phyloP scores from a whole-genome alignment of 2,329 filamentous ascomycete genomes.

The Ilyonectria mors-panacis region DNA sequence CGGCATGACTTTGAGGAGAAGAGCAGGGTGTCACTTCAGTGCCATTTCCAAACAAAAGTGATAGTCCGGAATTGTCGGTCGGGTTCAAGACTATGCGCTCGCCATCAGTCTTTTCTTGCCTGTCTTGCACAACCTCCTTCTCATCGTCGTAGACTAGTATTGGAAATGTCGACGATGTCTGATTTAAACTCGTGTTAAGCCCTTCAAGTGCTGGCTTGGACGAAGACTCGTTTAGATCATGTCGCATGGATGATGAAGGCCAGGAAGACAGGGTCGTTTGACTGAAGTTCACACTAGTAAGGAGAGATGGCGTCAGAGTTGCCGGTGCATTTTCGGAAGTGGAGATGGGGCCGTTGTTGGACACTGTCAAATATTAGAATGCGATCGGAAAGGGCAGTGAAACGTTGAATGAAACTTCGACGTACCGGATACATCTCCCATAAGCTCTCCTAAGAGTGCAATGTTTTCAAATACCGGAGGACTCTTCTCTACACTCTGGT shows the following conservation, averaged over 20 bases:
- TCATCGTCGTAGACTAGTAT: conserved; percentile 4
- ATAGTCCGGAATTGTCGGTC: conserved; percentile 3
- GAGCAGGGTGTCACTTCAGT: neutral
- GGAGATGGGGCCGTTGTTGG: neutral
- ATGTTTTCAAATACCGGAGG: conserved; percentile 8
- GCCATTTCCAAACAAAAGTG: neutral
- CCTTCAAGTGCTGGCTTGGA: neutral
- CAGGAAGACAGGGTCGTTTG: neutral
- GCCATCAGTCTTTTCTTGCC: neutral
- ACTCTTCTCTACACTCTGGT: neutral
- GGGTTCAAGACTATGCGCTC: conserved; percentile 10
- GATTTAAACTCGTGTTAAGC: neutral
- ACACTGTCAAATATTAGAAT: neutral
- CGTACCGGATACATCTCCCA: conserved; percentile 5
- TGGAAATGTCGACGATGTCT: neutral
- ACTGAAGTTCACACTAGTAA: neutral
- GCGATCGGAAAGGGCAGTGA: neutral
- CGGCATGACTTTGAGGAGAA: neutral
- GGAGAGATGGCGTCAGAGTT: neutral
- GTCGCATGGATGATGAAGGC: neutral
- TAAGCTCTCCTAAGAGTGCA: conserved; percentile 3
- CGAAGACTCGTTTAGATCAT: neutral
- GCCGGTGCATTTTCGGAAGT: neutral
- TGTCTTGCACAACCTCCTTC: conserved; percentile 6
- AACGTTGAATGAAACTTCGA: neutral